These are phyloP conservation scores for Trametes cubensis DNA, from an alignment of 768 basidiomycete species.

Conservation along the genomic window DNA sequence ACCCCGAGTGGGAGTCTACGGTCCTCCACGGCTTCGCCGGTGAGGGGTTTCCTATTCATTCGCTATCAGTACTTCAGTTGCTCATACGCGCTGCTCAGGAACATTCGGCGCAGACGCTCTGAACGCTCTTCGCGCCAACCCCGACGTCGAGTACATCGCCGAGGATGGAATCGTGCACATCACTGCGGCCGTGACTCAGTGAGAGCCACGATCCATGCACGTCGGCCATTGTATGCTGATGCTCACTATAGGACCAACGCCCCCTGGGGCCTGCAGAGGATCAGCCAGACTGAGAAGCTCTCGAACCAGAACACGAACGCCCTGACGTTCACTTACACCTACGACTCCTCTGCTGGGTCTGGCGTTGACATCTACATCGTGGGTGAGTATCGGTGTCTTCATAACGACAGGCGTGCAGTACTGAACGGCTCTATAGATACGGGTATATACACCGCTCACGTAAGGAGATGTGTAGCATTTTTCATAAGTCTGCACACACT, in stretches of 20 bases:
- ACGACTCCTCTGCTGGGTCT: slow-evolving; percentile 35
- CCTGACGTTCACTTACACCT: slow-evolving; percentile 29
- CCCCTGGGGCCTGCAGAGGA: slow-evolving; percentile 29
- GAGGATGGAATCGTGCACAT: slow-evolving; percentile 26
- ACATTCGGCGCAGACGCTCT: slow-evolving; percentile 20
- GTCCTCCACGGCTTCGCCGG: slow-evolving; percentile 32
- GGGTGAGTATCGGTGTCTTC: slow-evolving; percentile 29
- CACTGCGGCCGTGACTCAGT: slow-evolving; percentile 22
- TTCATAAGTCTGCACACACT: neutral
- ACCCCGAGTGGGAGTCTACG: slow-evolving; percentile 24
- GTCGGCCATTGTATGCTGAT: neutral
- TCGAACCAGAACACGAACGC: slow-evolving; percentile 16
- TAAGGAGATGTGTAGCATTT: neutral
- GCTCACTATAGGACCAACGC: slow-evolving; percentile 23
- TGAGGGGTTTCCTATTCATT: neutral
- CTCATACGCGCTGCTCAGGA: slow-evolving; percentile 8
- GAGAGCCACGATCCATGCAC: neutral
- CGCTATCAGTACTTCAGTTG: neutral
- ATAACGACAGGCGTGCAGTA: no score
- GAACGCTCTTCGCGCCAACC: slow-evolving; percentile 24
- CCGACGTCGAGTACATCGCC: slow-evolving; percentile 28
- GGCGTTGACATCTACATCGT: slow-evolving; percentile 49
- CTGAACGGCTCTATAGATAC: neutral
- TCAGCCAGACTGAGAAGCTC: slow-evolving; percentile 21
- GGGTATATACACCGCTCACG: slow-evolving; percentile 32